Evolutionary conservation across 371 early-diverging fungal species (phyloP).

Genomic region (Conidiobolus incongruus): DNA sequence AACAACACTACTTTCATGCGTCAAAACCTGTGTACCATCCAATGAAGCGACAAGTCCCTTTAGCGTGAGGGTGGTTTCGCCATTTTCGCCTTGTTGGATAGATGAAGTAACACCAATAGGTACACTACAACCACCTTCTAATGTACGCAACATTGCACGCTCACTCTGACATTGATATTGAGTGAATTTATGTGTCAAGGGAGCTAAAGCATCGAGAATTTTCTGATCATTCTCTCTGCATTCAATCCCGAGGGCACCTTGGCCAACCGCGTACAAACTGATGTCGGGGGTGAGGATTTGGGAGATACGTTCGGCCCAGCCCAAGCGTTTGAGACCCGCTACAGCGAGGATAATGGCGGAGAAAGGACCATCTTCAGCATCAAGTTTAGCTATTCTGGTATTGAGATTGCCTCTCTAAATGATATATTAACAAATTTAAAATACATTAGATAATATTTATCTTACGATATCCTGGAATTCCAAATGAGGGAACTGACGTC

Average conservation of each 20-base stretch:
- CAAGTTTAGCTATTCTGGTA: constrained; percentile 79
- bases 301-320: constrained; percentile 42
- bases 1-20: constrained; percentile 18
- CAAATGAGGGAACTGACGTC: constrained; percentile 50
- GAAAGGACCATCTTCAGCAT: constrained; percentile 43
- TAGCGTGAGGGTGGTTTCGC: constrained; percentile 18
- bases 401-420: constrained; percentile 14
- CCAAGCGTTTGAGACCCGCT: constrained; percentile 62
- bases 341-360: constrained; percentile 71
- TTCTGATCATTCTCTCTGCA: constrained; percentile 41
- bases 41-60: constrained; percentile 38
- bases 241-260: constrained; percentile 83
- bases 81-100: constrained; percentile 5
- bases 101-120: constrained; percentile 76
- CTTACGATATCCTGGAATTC: constrained; percentile 58
- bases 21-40: constrained; percentile 32
- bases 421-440: not conserved
- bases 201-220: constrained; percentile 17
- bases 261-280: constrained; percentile 82
- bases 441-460: not conserved
- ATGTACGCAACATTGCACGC: constrained; percentile 64
- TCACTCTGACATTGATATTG: constrained; percentile 53
- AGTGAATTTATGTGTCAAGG: constrained; percentile 41
- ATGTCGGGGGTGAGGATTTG: constrained; percentile 28
- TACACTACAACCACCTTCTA: constrained; percentile 93